Conservation (phyloP, 148 eudicot genomes). For the Beta vulgaris region DNA sequence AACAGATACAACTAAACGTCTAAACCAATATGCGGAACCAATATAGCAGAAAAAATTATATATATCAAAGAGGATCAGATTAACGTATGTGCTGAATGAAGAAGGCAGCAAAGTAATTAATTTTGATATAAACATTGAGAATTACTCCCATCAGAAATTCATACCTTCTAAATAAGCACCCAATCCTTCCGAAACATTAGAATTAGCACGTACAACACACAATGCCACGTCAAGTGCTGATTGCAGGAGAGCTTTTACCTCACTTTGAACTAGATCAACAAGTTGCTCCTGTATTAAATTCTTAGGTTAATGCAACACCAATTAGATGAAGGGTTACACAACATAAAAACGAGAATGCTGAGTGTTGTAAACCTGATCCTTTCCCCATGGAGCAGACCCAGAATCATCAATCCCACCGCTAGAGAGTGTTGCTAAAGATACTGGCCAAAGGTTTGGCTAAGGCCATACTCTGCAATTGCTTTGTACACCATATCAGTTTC, state of each 20-base stretch:
- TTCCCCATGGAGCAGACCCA: constrained; percentile 71
- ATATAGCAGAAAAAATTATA: neutral
- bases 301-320: constrained; percentile 8
- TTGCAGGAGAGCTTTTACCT: constrained; percentile 74
- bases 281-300: constrained; percentile 65
- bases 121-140: too few species aligned
- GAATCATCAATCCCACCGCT: constrained; percentile 87
- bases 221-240: constrained; percentile 88
- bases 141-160: neutral
- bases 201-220: constrained; percentile 81
- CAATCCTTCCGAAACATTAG: constrained; percentile 83
- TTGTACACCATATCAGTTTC: constrained; percentile 96
- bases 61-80: neutral
- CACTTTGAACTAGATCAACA: constrained; percentile 88
- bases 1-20: neutral
- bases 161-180: constrained; percentile 89
- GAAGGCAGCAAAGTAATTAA: too few species aligned
- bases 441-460: constrained; percentile 69
- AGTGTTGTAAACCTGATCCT: constrained; percentile 61
- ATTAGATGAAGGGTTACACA: neutral
- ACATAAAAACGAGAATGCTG: neutral
- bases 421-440: constrained; percentile 76
- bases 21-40: neutral
- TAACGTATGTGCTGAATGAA: neutral
- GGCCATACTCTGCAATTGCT: constrained; percentile 94